Evolutionary conservation across 2,329 filamentous ascomycete species (phyloP), one percentile per base, ranked within the genome.

Genomic region (Macrophomina pseudophaseolina): DNA sequence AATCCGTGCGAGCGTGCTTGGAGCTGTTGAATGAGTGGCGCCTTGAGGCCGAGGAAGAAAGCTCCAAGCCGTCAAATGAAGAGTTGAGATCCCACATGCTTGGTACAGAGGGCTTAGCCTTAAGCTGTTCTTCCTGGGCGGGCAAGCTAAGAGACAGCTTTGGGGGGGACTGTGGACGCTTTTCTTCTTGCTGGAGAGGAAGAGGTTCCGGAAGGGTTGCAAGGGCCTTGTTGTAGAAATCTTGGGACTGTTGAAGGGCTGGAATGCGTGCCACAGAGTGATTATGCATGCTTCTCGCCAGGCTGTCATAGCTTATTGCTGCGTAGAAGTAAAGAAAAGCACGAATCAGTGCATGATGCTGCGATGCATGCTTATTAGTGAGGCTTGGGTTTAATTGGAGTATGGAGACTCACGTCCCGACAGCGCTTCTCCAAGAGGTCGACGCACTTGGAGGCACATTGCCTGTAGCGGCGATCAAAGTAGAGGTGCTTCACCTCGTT

Each of bases 291-390:
- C 75, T 73, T 18, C 77, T 72, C 4, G 76, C 77, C 32, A 78
- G 69, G 3, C 74, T 73, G 66, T 80, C 77, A 66, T 80, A 74
- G 8, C 75, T 75, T 11, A 79, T 68, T 3, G 76, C 78, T 4
- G 74, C 72, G 67, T 79, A 79, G 70, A 79, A 79, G 69, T 77
- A 73, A 8, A 80, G 70, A 62, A 75, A 77, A 7, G 75, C 72
- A 1, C 69, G 65, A 65, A 78, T 72, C 6, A 79, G 62, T n/a
- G 75, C 75, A 68, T 79, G 75, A 28, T 73, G 70, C 77, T 79
- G 54, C 16, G 18, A 51, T 28, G 2, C 8, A 32, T 28, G 30
- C 23, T 2, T 38, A 40, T 65, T 18, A 65, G 63, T 32, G 42
- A 33, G 14, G 23, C 23, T 23, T 23, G 23, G 23, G 23, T 23